Base-by-base conservation (phyloP, 345 rosid species). In the Adansonia digitata region DNA sequence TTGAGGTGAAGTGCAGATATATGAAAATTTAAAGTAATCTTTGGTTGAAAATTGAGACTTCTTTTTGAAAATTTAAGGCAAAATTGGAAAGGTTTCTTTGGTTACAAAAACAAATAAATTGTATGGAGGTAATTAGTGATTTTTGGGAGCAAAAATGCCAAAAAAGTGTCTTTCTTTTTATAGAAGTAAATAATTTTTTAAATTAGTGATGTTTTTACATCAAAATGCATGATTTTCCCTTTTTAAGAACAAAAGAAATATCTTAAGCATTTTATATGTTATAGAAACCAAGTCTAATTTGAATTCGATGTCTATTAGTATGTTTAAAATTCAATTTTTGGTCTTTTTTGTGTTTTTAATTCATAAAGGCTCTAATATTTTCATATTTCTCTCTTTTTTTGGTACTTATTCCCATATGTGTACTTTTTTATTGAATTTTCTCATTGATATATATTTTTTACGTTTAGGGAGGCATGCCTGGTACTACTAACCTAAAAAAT, bases 401-500 rank as follows among this genome's bases (percentile, higher is more conserved):
- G 9, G 57, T 20, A 26, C 7, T 4, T 57, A 18, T 26, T 7
- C 35, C 13, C 1, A 18, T 26, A 57, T 3, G 13, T 56, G 14
- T 3, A 24, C 2, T 13, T 26, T 12, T 56, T 12, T 11, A 2
- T 17, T 31, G 43, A 18, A 15, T 37, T 13, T 40, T 52, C 20
- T 55, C 15, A 3, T 39, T 72, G 53, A 24, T 56, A 13, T 65
- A 22, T 64, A 13, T 12, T 1, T 48, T 42, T 61, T 62, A 42
- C 29, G 57, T 12, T 62, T 46, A 94, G 98, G 98, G 98, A 77
- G 98, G 98, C 56, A 83, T 92, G 84, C 98, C 98, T 0, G 98
- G 98, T 24, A 97, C 95, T 48, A 75, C 89, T 39, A 89, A 85
- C 77, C 89, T 94, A 26, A 87, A 91, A 80, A 82, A 88, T 64